Base-by-base conservation (phyloP, 805 yeast genomes). In the Candida loeiensis region DNA sequence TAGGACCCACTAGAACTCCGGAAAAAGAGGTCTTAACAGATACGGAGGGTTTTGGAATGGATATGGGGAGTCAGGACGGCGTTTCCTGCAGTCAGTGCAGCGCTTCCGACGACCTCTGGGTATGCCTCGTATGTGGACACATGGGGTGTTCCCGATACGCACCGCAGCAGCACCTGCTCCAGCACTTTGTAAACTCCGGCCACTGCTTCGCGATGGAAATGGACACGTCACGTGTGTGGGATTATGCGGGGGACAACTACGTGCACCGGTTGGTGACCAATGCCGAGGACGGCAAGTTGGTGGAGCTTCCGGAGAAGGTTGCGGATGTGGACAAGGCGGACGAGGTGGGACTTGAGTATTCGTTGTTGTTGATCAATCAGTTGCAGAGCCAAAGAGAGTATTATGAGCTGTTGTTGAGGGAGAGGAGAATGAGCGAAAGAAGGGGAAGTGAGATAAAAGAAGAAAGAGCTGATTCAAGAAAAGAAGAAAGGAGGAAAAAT, bases 171-270 rank as follows among this genome's bases (percentile, higher is more conserved):
- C 97, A 89, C 64, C 95, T 96, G 0, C 77, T 87, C 37, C 77
- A 82, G 45, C 97, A 89, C 60, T 90, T 77, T 57, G 77, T 80
- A 13, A 68, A 69, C 7, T 82, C 95, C 0, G 80, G 83, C 4
- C 97, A 89, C 59, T 85, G 95, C 51, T 89, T 86, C 64, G 85
- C 96, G 0, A 88, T 89, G 95, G 96, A 89, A 54, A 67, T 86
- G 34, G 62, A 71, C 8, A 77, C 95, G 0, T 93, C 89, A 45
- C 69, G 97, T 29, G 95, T 89, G 1, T 89, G 97, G 97, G 96
- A 89, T 58, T 89, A 89, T 57, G 89, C 90, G 0, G 90, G 90
- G 2, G 97, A 89, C 56, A 80, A 79, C 47, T 89, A 89, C 58
- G 96, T 89, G 7, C 97, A 89, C 59, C 61, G 97, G 36, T 63